Conservation (phyloP, 2,329 filamentous ascomycete species). For the Monosporascus sp. region DNA sequence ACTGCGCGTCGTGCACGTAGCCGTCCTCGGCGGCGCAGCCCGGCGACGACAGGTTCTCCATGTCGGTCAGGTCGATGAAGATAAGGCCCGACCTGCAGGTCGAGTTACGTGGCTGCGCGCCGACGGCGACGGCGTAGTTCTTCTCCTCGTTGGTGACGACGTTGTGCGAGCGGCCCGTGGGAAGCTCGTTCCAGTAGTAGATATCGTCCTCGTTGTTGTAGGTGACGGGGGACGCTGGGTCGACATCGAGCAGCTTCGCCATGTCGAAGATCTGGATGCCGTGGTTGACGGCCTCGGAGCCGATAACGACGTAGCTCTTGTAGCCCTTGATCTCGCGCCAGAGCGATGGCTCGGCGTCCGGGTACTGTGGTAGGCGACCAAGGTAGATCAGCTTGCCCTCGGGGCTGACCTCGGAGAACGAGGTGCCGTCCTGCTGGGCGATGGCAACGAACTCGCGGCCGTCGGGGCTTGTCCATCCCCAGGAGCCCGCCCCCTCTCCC, state of each 20-base stretch:
- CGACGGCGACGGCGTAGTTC: conserved; percentile 41
- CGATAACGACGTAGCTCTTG: conserved; percentile 32
- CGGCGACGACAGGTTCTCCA: conserved; percentile 45
- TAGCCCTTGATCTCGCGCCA: conserved; percentile 49
- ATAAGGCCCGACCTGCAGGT: conserved; percentile 50
- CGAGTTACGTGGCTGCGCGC: conserved; percentile 32
- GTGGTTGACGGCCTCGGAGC: conserved; percentile 41
- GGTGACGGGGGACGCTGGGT: conserved; percentile 35
- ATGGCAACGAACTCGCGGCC: conserved; percentile 51
- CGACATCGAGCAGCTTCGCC: conserved; percentile 47
- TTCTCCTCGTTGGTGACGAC: conserved; percentile 41
- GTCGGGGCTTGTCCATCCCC: conserved; percentile 48
- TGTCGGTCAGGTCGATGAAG: conserved; percentile 52
- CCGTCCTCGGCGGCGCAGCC: conserved; percentile 51
- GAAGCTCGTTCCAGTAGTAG: conserved; percentile 34
- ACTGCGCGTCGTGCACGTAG: conserved; percentile 59
- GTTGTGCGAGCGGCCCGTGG: conserved; percentile 41
- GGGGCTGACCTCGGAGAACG: conserved; percentile 47
- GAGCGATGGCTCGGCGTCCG: conserved; percentile 35
- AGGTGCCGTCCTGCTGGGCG: conserved; percentile 48
- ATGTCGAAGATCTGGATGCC: conserved; percentile 60
- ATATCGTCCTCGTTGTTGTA: conserved; percentile 40
- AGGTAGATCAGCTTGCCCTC: conserved; percentile 47
- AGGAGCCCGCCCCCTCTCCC: conserved; percentile 35
- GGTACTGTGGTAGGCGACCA: conserved; percentile 45